A percentile compares a stretch with the other conserved stretches of the same genome.
These are phyloP conservation scores for Geotrichum reessii DNA, from an alignment of 1,139 yeast genomes.

Conservation along the genomic window DNA sequence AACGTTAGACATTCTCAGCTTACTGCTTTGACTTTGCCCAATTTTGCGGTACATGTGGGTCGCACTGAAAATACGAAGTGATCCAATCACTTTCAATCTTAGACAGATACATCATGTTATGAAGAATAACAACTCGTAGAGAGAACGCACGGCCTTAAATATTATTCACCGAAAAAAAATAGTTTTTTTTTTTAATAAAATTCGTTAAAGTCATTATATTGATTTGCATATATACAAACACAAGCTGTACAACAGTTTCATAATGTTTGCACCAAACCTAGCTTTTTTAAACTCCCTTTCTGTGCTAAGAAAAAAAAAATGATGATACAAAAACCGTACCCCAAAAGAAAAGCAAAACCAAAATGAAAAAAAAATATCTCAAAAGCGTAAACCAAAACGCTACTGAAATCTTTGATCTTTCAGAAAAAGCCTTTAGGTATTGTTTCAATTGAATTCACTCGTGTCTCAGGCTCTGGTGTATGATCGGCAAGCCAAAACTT, in stretches of 20 bases:
- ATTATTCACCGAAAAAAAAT: no score
- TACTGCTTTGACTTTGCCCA: no score
- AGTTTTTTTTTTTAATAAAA: no score
- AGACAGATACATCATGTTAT: no score
- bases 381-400: background rate
- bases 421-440: background rate
- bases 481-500: constrained; percentile 40
- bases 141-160: no score
- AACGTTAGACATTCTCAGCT: no score
- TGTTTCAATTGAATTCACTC: background rate
- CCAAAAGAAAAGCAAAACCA: background rate
- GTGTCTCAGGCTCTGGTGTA: background rate
- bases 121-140: no score
- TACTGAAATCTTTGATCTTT: background rate
- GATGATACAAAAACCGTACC: background rate
- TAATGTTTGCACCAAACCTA: background rate
- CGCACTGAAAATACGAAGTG: no score
- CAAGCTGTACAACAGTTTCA: background rate
- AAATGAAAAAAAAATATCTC: background rate
- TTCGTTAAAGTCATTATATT: background rate
- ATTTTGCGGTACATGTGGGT: no score
- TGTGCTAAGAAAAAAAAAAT: background rate
- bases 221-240: background rate
- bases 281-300: background rate
- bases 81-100: no score